These are phyloP conservation scores for Malus sieversii DNA, from an alignment of 306 rosid species.

Conservation along the genomic window DNA sequence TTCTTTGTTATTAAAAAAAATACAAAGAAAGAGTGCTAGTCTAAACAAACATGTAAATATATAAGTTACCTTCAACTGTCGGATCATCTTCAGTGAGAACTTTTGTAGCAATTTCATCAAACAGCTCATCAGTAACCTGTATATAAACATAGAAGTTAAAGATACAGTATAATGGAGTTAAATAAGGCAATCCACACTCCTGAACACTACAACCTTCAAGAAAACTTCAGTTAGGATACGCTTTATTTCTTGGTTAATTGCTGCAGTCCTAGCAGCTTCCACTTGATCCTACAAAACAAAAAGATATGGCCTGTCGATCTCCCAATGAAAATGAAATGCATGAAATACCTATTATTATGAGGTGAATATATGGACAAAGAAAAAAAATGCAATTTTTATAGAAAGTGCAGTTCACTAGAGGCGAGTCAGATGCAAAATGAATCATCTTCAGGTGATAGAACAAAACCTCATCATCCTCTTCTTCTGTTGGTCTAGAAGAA, in stretches of 20 bases:
- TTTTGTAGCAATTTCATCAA: constrained; percentile 91
- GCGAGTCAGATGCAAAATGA: neutral
- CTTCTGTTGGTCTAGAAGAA: constrained; percentile 86
- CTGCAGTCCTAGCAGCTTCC: constrained; percentile 71
- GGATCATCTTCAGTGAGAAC: constrained; percentile 73
- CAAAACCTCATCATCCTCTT: constrained; percentile 90
- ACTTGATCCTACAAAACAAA: constrained; percentile 48
- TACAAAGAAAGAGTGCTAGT: neutral
- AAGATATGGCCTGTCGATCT: neutral
- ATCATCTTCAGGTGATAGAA: constrained; percentile 3
- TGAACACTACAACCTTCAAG: constrained; percentile 51
- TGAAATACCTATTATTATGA: neutral
- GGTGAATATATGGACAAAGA: neutral
- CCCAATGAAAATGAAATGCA: neutral
- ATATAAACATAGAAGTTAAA: constrained; percentile 22
- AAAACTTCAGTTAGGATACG: constrained; percentile 90
- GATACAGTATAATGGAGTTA: constrained; percentile 7
- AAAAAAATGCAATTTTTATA: neutral
- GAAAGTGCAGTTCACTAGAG: neutral
- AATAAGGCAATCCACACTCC: constrained; percentile 1
- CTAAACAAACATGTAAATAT: neutral
- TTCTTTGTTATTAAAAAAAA: neutral
- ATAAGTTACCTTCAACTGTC: constrained; percentile 52
- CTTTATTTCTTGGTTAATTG: constrained; percentile 86
- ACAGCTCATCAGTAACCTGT: constrained; percentile 93